phyloP scores from a whole-genome alignment of 2,329 filamentous ascomycete genomes.

The Fusarium subglutinans region DNA sequence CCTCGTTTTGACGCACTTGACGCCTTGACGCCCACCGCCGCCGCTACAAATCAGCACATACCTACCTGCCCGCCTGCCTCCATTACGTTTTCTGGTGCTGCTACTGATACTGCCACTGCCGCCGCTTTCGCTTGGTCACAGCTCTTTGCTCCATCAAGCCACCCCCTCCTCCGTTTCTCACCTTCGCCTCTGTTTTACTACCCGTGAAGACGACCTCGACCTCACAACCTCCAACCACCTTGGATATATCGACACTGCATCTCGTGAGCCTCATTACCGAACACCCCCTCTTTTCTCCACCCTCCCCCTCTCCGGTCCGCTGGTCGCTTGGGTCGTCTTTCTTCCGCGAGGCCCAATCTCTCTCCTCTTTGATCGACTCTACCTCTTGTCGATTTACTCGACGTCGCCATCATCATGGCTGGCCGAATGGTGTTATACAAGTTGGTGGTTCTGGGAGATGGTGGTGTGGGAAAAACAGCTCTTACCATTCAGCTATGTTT shows the following conservation, averaged over 20 bases:
- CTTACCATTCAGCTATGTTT: slow-evolving; percentile 96
- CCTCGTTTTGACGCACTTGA: slow-evolving; percentile 20
- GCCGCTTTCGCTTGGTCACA: slow-evolving; percentile 33
- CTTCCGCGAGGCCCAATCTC: slow-evolving; percentile 12
- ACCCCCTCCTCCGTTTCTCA: slow-evolving; percentile 42
- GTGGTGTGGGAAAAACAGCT: slow-evolving; percentile 93
- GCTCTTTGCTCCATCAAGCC: slow-evolving; percentile 43
- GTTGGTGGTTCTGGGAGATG: slow-evolving; percentile 92
- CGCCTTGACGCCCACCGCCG: slow-evolving; percentile 32
- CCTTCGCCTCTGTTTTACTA: slow-evolving; percentile 31
- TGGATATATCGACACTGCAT: slow-evolving; percentile 26
- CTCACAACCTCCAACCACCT: slow-evolving; percentile 36
- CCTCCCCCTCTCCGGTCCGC: slow-evolving; percentile 28
- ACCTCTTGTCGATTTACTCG: slow-evolving; percentile 31
- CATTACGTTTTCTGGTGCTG: not conserved
- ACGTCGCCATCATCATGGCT: slow-evolving; percentile 68
- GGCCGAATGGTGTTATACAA: slow-evolving; percentile 97
- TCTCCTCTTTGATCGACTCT: slow-evolving; percentile 25
- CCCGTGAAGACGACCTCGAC: slow-evolving; percentile 40
- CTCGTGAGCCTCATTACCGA: slow-evolving; percentile 35
- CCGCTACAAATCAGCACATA: slow-evolving; percentile 7
- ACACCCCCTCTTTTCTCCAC: slow-evolving; percentile 30
- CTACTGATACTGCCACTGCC: not conserved
- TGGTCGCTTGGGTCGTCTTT: slow-evolving; percentile 23
- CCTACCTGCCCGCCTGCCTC: not conserved